Conservation (phyloP, 345 rosid species). For the Salix suchowensis region DNA sequence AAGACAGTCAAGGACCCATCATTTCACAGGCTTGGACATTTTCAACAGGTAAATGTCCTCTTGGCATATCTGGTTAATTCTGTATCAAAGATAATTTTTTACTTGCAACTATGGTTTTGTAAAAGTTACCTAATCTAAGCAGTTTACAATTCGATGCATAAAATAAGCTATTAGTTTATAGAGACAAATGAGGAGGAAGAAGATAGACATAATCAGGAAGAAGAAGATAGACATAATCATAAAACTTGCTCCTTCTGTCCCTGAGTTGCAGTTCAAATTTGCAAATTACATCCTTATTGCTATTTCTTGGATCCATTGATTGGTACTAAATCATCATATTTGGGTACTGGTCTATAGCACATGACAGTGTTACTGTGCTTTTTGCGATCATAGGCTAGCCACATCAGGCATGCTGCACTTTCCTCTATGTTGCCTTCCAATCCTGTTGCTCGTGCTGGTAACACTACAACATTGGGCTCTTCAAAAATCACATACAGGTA, state of each 20-base stretch:
- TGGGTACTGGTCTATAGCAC: not conserved
- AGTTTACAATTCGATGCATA: not conserved
- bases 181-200: not conserved
- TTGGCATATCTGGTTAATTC: not conserved
- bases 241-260: not conserved
- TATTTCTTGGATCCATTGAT: not conserved
- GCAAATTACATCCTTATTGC: not conserved
- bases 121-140: not conserved
- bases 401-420: constrained; percentile 45
- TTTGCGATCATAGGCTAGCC: constrained; percentile 48
- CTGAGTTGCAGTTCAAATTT: not conserved
- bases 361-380: constrained; percentile 1
- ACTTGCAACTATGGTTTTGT: not conserved
- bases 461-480: constrained; percentile 37
- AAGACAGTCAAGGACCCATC: constrained; percentile 55
- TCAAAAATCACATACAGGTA: constrained; percentile 87
- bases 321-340: not conserved
- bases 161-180: not conserved
- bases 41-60: constrained; percentile 58
- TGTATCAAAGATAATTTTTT: not conserved
- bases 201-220: not conserved
- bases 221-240: not conserved
- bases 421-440: constrained; percentile 41
- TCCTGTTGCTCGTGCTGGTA: constrained; percentile 47
- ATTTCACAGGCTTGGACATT: constrained; percentile 53